Conservation (phyloP, 1,284 basidiomycete genomes). For the Cystobasidium slooffiae region DNA sequence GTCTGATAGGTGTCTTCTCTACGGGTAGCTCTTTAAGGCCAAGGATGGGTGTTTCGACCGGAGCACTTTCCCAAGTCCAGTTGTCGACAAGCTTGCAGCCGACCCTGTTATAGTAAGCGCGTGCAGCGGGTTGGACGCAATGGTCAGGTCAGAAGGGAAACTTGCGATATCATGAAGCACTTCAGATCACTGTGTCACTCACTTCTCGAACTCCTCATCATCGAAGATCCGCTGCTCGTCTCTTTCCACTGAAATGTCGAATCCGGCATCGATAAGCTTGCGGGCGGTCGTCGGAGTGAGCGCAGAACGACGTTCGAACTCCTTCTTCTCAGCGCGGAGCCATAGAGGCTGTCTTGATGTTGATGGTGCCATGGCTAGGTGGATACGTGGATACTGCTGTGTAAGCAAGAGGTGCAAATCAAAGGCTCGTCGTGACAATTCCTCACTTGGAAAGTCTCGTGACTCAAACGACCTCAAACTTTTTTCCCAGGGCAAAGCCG, state of each 20-base stretch:
- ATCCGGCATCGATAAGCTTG: constrained; percentile 85
- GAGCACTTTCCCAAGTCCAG: constrained; percentile 86
- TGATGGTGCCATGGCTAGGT: constrained; percentile 27
- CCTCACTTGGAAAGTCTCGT: background rate
- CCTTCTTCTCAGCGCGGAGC: constrained; percentile 91
- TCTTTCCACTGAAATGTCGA: constrained; percentile 88
- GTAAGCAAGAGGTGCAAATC: background rate
- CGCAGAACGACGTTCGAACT: constrained; percentile 89
- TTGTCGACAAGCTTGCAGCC: constrained; percentile 88
- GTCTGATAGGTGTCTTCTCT: constrained; percentile 77
- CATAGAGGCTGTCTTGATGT: constrained; percentile 41
- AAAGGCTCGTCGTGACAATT: background rate
- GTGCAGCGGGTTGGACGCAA: background rate
- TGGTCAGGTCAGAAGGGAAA: background rate
- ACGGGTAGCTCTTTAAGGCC: constrained; percentile 93
- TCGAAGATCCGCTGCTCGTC: constrained; percentile 96
- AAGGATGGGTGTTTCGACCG: constrained; percentile 78
- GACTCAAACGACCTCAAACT: background rate
- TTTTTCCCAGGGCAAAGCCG: background rate
- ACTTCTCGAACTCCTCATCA: constrained; percentile 91
- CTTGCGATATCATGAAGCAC: background rate
- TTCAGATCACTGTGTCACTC: constrained; percentile 56
- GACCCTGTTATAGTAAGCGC: constrained; percentile 65
- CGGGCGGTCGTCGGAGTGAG: constrained; percentile 92
- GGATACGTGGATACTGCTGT: background rate